Conservation (phyloP, 768 basidiomycete genomes). For the Panaeolus cyanescens region DNA sequence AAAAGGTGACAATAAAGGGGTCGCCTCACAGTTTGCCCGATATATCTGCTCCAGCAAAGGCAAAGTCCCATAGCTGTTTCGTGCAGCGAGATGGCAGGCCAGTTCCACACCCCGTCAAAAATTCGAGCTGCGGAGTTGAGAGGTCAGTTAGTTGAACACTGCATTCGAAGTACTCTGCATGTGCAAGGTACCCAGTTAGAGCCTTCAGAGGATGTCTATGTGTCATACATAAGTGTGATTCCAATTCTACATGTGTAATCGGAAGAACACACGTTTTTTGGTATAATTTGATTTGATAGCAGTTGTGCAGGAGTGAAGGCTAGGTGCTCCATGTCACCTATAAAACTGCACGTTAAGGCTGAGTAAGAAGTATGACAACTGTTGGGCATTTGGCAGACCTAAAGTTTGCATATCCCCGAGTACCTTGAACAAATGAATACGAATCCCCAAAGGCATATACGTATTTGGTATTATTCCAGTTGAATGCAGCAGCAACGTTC, state of each 20-base stretch:
- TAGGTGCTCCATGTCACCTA: conserved; percentile 45
- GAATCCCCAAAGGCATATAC: conserved; percentile 60
- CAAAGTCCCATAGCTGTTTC: conserved; percentile 56
- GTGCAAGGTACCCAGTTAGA: conserved; percentile 46
- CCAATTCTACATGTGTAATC: background rate
- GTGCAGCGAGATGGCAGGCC: conserved; percentile 44
- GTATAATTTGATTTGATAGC: conserved; percentile 44
- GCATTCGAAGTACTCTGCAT: background rate
- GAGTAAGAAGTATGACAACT: background rate
- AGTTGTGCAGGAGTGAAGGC: conserved; percentile 44
- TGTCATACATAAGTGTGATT: background rate
- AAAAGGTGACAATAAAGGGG: background rate
- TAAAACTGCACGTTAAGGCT: conserved; percentile 40
- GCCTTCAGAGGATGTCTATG: conserved; percentile 55
- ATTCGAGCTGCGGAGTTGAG: conserved; percentile 42
- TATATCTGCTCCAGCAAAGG: conserved; percentile 56
- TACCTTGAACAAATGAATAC: conserved; percentile 57
- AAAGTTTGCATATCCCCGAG: conserved; percentile 47
- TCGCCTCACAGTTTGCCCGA: conserved; percentile 34
- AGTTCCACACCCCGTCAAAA: conserved; percentile 50
- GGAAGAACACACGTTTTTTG: conserved; percentile 37
- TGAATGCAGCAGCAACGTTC: conserved; percentile 21
- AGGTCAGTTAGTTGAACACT: background rate
- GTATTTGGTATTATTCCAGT: conserved; percentile 45
- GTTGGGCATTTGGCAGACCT: conserved; percentile 32